Evolutionary conservation across 2,329 filamentous ascomycete species (phyloP).

Genomic region (Metarhizium brunneum): DNA sequence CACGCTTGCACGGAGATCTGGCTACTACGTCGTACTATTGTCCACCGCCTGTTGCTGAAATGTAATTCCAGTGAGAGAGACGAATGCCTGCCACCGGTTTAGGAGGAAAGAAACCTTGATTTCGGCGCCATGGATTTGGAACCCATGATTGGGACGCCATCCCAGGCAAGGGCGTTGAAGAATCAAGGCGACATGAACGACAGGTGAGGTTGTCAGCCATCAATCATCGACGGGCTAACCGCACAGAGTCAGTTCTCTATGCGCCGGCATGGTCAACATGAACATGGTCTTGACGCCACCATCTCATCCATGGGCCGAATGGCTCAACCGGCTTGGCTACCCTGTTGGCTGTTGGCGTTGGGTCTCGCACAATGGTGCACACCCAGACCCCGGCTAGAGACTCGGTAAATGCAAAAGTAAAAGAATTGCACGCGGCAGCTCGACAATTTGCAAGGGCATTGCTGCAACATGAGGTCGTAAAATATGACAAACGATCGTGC

Average conservation of each 20-base stretch:
- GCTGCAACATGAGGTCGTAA: neutral
- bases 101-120: no score
- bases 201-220: neutral
- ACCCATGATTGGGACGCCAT: neutral
- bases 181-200: no score
- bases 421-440: neutral
- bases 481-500: constrained; percentile 5
- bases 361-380: neutral
- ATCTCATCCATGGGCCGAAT: neutral
- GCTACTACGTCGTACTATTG: neutral
- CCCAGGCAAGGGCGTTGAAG: no score
- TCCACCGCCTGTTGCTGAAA: neutral
- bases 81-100: neutral
- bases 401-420: constrained; percentile 7
- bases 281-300: constrained; percentile 1
- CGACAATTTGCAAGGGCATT: constrained; percentile 1
- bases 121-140: neutral
- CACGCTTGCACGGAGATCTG: neutral
- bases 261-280: neutral
- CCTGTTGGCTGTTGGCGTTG: neutral
- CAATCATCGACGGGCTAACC: neutral
- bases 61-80: neutral
- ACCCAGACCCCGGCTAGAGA: constrained; percentile 2
- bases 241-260: neutral
- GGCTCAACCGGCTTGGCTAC: neutral